phyloP scores from a whole-genome alignment of 768 basidiomycete species.

The Tephrocybe sp. region DNA sequence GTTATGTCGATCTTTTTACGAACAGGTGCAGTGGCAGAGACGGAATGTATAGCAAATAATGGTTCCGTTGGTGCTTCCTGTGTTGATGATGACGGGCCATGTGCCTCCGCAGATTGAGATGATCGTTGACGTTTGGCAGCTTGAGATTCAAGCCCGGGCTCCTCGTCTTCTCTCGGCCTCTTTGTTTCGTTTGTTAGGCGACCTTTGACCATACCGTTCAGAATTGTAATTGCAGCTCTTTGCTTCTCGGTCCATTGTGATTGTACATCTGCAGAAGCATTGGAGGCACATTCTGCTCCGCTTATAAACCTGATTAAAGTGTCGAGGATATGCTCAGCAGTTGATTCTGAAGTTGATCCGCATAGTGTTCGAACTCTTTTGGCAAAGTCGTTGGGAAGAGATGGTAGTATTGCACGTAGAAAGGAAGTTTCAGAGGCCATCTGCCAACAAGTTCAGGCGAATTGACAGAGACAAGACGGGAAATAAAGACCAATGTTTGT shows the following conservation, averaged over 20 bases:
- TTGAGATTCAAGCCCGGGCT: slow-evolving; percentile 17
- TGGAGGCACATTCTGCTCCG: slow-evolving; percentile 37
- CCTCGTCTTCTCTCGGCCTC: slow-evolving; percentile 36
- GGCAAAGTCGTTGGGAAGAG: slow-evolving; percentile 34
- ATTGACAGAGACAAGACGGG: neutral
- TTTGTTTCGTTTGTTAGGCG: slow-evolving; percentile 27
- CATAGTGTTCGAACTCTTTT: slow-evolving; percentile 31
- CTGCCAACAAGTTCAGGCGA: slow-evolving; percentile 7
- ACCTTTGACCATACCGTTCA: slow-evolving; percentile 27
- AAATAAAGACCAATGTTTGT: slow-evolving; percentile 10
- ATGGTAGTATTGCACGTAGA: slow-evolving; percentile 32
- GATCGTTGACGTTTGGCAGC: slow-evolving; percentile 37
- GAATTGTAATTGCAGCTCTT: slow-evolving; percentile 23
- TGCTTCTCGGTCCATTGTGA: slow-evolving; percentile 42
- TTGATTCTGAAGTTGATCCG: slow-evolving; percentile 27
- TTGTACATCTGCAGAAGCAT: slow-evolving; percentile 26
- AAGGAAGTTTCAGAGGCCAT: slow-evolving; percentile 30
- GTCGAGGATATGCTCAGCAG: slow-evolving; percentile 35
- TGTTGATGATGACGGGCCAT: slow-evolving; percentile 10
- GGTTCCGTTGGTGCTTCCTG: slow-evolving; percentile 38
- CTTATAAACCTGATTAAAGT: slow-evolving; percentile 41
- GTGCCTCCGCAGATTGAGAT: slow-evolving; percentile 20
- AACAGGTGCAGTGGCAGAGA: slow-evolving; percentile 72
- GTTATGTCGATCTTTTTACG: slow-evolving; percentile 76
- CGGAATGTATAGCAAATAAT: slow-evolving; percentile 57